Evolutionary conservation across 495 filamentous ascomycete species (phyloP), one percentile per base, ranked within the genome.

Genomic region (Melanomma pulvis-pyrius): DNA sequence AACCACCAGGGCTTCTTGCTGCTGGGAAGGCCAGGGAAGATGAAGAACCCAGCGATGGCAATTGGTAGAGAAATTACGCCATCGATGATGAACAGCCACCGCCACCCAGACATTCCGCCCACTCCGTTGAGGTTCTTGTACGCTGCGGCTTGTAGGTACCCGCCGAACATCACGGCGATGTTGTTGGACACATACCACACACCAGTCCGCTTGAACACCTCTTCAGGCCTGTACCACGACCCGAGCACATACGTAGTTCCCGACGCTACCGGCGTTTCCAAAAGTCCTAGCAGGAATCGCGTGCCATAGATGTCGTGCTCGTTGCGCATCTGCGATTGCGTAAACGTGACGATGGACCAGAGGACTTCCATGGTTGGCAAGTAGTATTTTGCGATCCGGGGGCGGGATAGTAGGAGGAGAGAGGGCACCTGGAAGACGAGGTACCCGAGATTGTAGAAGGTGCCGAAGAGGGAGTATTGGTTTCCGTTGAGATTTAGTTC

Each of bases 71-170:
- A 83, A 61, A 76, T 75, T 24, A 78, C 82, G 54, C 90, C 90
- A 73, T 92, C 90, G 52, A 93, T 90, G 68, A 92, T 87, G 81
- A 91, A 92, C 12, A 92, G 76, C 89, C 89, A 92, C 51, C 81
- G 80, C 82, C 83, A 86, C 6, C 76, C 76, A 19, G 63, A 41
- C 32, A 72, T 60, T 24, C 76, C 73, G 25, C 75, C 75, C 0
- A 71, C 72, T 21, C 75, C 74, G 54, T 77, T 77, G 19, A 78
- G 63, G 52, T 60, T 71, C 34, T 74, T 74, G 64, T 83, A 84
- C 11, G 83, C 84, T 0, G 79, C 84, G 0, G 83, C 78, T 80
- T 85, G 82, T 0, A 90, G 77, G 55, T 79, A 85, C 7, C 72
- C 73, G 8, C 69, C 68, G 57, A 78, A 79, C 22, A 75, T 75